Evolutionary conservation across 139 green algal genomes (phyloP), one percentile per base, ranked within the genome.

Genomic region (Chlorella vulgaris): DNA sequence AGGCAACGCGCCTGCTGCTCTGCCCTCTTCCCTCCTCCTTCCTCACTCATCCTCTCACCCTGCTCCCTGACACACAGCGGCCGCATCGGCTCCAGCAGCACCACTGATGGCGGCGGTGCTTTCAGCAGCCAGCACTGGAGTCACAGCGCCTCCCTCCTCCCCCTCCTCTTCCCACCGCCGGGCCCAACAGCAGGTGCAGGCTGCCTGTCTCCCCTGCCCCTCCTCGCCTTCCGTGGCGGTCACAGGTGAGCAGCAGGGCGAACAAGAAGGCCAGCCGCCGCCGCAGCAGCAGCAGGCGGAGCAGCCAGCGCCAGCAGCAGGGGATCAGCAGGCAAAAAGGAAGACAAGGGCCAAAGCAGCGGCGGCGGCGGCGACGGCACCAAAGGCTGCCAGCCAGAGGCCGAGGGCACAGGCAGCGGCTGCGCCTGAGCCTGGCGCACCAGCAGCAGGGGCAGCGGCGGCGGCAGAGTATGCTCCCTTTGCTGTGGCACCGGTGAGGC

Each of bases 401-500:
- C 18, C 15, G 55, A 65, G 55, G 6, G n/a, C n/a, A n/a, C n/a
- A 31, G 69, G 43, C 6, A 42, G 39, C 26, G 68, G 40, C 15
- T 28, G 28, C 19, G 40, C n/a, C 13, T 18, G 66, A 55, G 0
- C 21, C 42, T 7, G 36, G 33, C n/a, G 43, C 36, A 18, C 18
- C 36, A 33, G 36, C 10, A 18, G 66, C 15, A n/a, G 69, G 39
- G 36, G 35, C 28, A n/a, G 43, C 7, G 10, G 42, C 7, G 21
- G 35, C n/a, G 53, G 50, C 33, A 0, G 36, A 79, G 73, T 51
- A 53, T 51, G 73, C 73, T 24, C 73, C 73, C 0, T 79, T 79
- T 79, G 73, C 73, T 0, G 73, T 79, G 13, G 18, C 55, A 29
- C 55, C 73, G 53, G 73, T 79, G 73, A 79, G 71, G 4, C 6